Percentiles rank a stretch among this genome's conserved stretches.
Evolutionary conservation across 1,284 basidiomycete species (phyloP).

Genomic region (Ceratobasidium sp.): DNA sequence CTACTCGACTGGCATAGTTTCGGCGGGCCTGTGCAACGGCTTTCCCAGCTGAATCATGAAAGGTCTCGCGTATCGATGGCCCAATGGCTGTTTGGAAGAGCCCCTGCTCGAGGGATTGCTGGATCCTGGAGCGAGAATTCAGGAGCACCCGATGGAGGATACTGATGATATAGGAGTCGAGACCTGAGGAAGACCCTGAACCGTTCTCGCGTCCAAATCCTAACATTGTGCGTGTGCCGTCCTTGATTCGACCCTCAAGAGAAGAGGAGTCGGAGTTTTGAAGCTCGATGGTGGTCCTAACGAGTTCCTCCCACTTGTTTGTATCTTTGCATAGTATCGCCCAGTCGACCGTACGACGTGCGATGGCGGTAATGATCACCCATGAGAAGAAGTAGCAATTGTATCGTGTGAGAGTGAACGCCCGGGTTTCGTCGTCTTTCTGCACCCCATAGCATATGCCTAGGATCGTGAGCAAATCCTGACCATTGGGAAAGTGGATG

Average conservation of each 20-base stretch:
- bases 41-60: neutral
- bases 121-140: constrained; percentile 10
- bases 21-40: neutral
- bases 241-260: too few relatives aligned
- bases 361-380: constrained; percentile 12
- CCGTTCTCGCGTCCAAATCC: too few relatives aligned
- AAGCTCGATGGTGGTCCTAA: constrained; percentile 1
- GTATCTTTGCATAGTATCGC: constrained; percentile 3
- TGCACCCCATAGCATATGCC: constrained; percentile 35
- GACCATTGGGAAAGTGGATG: constrained; percentile 10
- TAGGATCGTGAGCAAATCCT: constrained; percentile 18
- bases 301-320: constrained; percentile 16
- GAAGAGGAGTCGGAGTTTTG: too few relatives aligned
- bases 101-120: constrained; percentile 2
- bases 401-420: constrained; percentile 29
- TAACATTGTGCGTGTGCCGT: too few relatives aligned
- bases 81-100: constrained; percentile 10
- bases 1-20: constrained; percentile 16
- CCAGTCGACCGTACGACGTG: constrained; percentile 21
- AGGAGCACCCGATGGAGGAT: constrained; percentile 8
- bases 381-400: constrained; percentile 43
- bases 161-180: neutral
- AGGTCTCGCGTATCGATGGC: neutral
- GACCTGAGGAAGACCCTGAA: too few relatives aligned
- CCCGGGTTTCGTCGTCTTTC: neutral